Evolutionary conservation across 2,329 filamentous ascomycete species (phyloP), one percentile per base, ranked within the genome.

Genomic region (Aspergillus hiratsukae): DNA sequence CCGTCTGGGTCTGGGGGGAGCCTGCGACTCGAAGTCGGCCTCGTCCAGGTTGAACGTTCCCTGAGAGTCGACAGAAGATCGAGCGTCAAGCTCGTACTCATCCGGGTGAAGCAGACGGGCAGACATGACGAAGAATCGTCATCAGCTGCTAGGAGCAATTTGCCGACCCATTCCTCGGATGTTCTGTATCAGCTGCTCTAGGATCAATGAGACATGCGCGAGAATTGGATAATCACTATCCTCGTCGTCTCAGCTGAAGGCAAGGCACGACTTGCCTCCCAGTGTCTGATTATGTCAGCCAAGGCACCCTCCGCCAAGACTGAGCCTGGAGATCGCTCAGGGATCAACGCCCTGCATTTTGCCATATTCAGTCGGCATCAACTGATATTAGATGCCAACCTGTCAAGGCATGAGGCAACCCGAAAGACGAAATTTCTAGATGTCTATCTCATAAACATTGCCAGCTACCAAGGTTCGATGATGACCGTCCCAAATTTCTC

Each of bases 41-140:
- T 74, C 74, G 53, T 76, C 74, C 14, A 77, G 67, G 56, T 76
- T 69, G 61, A 77, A 76, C 40, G 66, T 72, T 54, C 70, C 74
- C 41, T 71, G 66, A 2, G 73, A 74, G 54, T 76, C 74, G 27
- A 69, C 45, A 1, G 75, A 76, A 5, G 74, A 75, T 8, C 72
- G 71, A 54, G 66, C 65, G 31, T 65, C 71, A 40, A 76, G 68
- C 64, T 76, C 73, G 58, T 75, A 76, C 61, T 75, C 73, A 58
- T 76, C 72, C 17, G 73, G 73, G 55, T 74, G 69, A 25, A 74
- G 66, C 48, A 75, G 66, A 56, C 70, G 72, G 48, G 68, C 61
- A 55, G 72, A 68, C 74, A 76, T 76, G 55, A 54, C 61, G 59
- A 55, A 55, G 48, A 48, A 50, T 55, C 53, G 48, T 58, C 58